Conservation (phyloP, 352 stramenopile species). For the Phytophthora pini region DNA sequence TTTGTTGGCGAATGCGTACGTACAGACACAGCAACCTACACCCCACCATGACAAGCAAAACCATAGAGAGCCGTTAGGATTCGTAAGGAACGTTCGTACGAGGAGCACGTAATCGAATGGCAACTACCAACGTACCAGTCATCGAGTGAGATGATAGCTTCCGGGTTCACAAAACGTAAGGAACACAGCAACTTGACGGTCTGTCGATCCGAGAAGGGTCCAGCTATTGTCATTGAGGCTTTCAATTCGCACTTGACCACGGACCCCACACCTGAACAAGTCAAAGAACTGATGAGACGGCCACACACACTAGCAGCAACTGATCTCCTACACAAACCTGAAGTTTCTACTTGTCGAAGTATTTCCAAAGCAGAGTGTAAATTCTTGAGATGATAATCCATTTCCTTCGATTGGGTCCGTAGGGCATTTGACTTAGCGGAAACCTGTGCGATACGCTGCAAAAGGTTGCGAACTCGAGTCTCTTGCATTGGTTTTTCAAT, state of each 20-base stretch:
- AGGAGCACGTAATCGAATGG: neutral
- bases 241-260: conserved; percentile 30
- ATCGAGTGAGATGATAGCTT: conserved; percentile 28
- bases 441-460: conserved; percentile 47
- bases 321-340: conserved; percentile 25
- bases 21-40: conserved; percentile 43
- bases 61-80: conserved; percentile 6
- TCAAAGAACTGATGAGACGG: conserved; percentile 2
- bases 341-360: conserved; percentile 25
- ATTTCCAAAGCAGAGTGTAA: conserved; percentile 58
- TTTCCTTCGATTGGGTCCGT: conserved; percentile 38
- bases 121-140: conserved; percentile 29
- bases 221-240: conserved; percentile 23
- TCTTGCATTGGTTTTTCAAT: conserved; percentile 26
- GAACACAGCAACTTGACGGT: conserved; percentile 33
- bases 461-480: conserved; percentile 39
- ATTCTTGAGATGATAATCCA: conserved; percentile 46
- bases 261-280: conserved; percentile 35
- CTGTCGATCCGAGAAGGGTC: conserved; percentile 28
- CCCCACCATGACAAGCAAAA: neutral
- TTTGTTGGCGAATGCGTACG: conserved; percentile 37
- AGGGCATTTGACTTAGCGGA: conserved; percentile 39
- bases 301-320: neutral
- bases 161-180: conserved; percentile 25
- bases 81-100: conserved; percentile 1